These are phyloP conservation scores for Chenopodium formosanum DNA, from an alignment of 148 eudicot species.

Conservation along the genomic window DNA sequence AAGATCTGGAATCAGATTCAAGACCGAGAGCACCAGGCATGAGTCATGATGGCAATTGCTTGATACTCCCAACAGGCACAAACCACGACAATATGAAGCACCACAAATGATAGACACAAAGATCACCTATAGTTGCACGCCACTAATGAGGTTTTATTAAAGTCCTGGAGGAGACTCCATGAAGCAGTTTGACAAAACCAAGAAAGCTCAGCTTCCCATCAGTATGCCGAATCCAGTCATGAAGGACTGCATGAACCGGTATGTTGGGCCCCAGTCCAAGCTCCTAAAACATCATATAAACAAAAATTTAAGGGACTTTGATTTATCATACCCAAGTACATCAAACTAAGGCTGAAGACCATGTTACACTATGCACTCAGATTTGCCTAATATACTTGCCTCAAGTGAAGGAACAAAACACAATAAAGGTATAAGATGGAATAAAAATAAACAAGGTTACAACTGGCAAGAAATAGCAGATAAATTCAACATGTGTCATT, in stretches of 20 bases:
- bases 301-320: neutral
- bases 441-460: neutral
- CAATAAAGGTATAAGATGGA: neutral
- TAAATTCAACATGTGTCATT: neutral
- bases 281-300: constrained; percentile 54
- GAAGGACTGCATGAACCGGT: constrained; percentile 93
- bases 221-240: constrained; percentile 92
- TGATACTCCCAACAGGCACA: constrained; percentile 21
- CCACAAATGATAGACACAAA: constrained; percentile 8
- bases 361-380: neutral
- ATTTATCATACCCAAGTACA: neutral
- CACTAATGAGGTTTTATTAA: constrained; percentile 55
- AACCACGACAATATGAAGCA: constrained; percentile 11
- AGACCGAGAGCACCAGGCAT: neutral
- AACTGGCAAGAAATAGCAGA: neutral
- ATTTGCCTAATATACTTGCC: neutral
- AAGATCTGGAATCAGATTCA: neutral
- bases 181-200: constrained; percentile 86
- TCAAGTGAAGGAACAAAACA: neutral
- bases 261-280: constrained; percentile 86
- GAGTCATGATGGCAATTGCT: constrained; percentile 1
- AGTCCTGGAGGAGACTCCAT: constrained; percentile 67
- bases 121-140: constrained; percentile 2
- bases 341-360: neutral
- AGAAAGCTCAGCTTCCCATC: constrained; percentile 97